phyloP scores from a whole-genome alignment of 495 filamentous ascomycete genomes.

The Letharia columbiana region DNA sequence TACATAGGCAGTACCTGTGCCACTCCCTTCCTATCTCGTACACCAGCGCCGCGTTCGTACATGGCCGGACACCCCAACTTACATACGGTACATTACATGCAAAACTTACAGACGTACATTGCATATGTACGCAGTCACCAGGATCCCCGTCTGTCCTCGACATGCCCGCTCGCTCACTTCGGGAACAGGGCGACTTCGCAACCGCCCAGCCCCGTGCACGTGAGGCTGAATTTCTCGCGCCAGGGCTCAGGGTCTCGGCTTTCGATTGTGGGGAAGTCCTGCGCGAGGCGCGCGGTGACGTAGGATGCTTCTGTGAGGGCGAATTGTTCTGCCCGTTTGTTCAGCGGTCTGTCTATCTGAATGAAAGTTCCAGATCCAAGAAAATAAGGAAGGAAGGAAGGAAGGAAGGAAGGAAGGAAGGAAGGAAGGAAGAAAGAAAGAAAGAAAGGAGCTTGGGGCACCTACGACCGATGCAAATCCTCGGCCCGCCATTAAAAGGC shows the following conservation, averaged over 20 bases:
- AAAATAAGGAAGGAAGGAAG: background rate
- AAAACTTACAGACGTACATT: too few relatives aligned
- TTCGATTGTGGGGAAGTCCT: constrained; percentile 32
- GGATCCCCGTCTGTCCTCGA: too few relatives aligned
- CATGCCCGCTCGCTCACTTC: background rate
- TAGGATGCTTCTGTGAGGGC: constrained; percentile 55
- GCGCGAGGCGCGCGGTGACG: constrained; percentile 39
- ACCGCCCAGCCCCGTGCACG: constrained; percentile 17
- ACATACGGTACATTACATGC: too few relatives aligned
- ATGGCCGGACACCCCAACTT: too few relatives aligned
- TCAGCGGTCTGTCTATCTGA: background rate
- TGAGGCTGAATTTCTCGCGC: constrained; percentile 21
- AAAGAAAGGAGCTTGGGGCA: background rate
- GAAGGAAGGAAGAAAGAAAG: background rate
- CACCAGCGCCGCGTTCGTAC: too few relatives aligned
- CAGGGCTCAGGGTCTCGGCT: constrained; percentile 25
- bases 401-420: background rate
- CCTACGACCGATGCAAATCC: constrained; percentile 44
- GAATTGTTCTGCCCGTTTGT: constrained; percentile 38
- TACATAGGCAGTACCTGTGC: too few relatives aligned
- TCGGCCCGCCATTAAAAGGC: constrained; percentile 56
- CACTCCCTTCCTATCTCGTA: too few relatives aligned
- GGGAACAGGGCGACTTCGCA: constrained; percentile 22
- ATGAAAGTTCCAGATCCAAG: background rate
- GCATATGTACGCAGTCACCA: too few relatives aligned